A percentile compares a stretch with the other conserved stretches of the same genome.
Evolutionary conservation across 768 basidiomycete species (phyloP).

Genomic region (Brasilioporus rufonigricans): DNA sequence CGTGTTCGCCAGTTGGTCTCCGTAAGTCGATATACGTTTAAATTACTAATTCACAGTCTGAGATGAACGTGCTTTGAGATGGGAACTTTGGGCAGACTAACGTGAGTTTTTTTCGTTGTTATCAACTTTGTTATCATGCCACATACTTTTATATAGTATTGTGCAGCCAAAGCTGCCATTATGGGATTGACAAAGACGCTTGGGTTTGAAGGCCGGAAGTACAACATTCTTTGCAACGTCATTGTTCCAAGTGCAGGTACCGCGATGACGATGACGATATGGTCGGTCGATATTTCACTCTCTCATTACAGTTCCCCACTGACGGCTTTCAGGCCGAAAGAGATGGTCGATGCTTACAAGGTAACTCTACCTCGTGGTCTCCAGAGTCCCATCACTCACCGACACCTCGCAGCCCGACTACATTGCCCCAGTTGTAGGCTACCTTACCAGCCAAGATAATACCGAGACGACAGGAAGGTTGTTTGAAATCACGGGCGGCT

Average conservation of each 20-base stretch:
- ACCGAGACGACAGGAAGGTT: slow-evolving; percentile 66
- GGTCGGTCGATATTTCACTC: slow-evolving; percentile 37
- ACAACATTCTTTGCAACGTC: slow-evolving; percentile 85
- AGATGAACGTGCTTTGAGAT: slow-evolving; percentile 45
- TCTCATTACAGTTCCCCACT: neutral
- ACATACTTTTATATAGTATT: slow-evolving; percentile 51
- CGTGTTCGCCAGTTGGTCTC: slow-evolving; percentile 89
- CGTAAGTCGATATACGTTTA: slow-evolving; percentile 50
- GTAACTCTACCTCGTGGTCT: slow-evolving; percentile 31
- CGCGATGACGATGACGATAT: slow-evolving; percentile 86
- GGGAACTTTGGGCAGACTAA: slow-evolving; percentile 97
- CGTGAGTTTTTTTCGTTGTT: slow-evolving; percentile 36
- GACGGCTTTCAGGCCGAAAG: slow-evolving; percentile 55
- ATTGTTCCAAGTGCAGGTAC: slow-evolving; percentile 89
- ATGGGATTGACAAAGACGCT: slow-evolving; percentile 88
- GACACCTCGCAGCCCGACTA: slow-evolving; percentile 65
- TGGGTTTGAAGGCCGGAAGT: slow-evolving; percentile 88
- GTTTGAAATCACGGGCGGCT: slow-evolving; percentile 89
- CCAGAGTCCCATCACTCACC: neutral
- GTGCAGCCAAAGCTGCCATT: slow-evolving; percentile 90
- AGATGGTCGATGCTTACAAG: slow-evolving; percentile 89
- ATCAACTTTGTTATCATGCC: neutral
- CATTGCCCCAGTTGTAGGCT: slow-evolving; percentile 91
- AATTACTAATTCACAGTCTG: neutral
- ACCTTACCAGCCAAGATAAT: slow-evolving; percentile 81